Evolutionary conservation across 805 yeast genomes (phyloP), one percentile per base, ranked within the genome.

Genomic region (Teunomyces stri): DNA sequence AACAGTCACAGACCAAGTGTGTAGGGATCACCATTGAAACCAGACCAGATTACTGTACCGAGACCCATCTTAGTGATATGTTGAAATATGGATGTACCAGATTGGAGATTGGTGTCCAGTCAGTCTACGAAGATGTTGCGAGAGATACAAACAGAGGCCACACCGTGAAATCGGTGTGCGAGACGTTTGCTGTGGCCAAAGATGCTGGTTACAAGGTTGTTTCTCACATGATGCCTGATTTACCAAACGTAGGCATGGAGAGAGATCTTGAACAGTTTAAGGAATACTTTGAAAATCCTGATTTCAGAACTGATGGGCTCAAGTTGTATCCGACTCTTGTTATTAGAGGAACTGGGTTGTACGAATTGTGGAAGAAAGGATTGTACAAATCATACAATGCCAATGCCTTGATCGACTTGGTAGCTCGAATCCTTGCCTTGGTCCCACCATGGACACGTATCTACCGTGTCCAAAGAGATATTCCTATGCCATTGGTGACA

Each of bases 401-500:
- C 34, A 89, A 90, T 60, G 96, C 92, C 6, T 75, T 94, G 57
- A 87, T 94, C 42, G 99, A 94, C 66, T 75, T 94, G 51, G 97
- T 94, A 43, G 99, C 99, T 0, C 81, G 98, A 60, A 92, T 94
- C 45, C 72, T 94, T 75, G 97, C 98, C 0, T 75, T 94, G 49
- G 98, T 94, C 5, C 99, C 99, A 21, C 99, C 99, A 3, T 94
- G 99, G 99, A 94, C 99, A 3, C 84, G 99, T 70, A 94, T 94
- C 58, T 94, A 94, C 67, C 84, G 99, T 67, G 99, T 94, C 18
- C 99, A 94, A 71, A 81, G 99, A 74, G 99, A 94, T 76, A 94
- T 94, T 48, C 99, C 99, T 15, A 94, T 94, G 99, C 99, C 99
- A 0, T 75, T 94, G 56, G 99, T 94, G 37, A 87, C 97, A 0